Percentiles rank a stretch among this genome's conserved stretches.
Evolutionary conservation across 139 green algal genomes (phyloP).

Genomic region (Spirogloea muscicola): DNA sequence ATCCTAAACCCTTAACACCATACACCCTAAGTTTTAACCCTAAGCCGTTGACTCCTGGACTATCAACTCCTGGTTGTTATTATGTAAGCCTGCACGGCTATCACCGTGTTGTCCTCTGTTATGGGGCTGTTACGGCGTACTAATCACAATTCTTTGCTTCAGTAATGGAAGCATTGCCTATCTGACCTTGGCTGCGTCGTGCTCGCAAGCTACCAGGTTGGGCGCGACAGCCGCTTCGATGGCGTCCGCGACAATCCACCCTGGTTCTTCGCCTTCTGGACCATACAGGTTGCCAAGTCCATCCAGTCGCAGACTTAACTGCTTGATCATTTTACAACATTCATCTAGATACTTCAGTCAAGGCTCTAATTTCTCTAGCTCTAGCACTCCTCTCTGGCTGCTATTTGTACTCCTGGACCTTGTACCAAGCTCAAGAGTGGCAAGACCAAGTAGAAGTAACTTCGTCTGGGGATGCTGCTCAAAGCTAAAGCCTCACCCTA

Average conservation of each 20-base stretch:
- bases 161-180: not conserved
- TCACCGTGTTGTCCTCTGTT: not conserved
- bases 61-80: not conserved
- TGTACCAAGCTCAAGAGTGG: no score
- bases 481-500: no score
- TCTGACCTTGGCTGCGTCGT: not conserved
- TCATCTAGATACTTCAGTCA: no score
- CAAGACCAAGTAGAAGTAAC: no score
- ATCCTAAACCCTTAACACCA: not conserved
- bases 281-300: constrained; percentile 66
- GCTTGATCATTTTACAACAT: no score
- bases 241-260: constrained; percentile 61
- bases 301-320: no score
- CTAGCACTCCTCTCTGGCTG: no score
- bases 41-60: no score
- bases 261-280: constrained; percentile 62
- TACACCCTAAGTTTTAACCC: not conserved
- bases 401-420: no score
- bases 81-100: not conserved
- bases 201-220: constrained; percentile 44
- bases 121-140: not conserved
- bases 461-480: no score
- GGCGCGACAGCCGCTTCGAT: constrained; percentile 73
- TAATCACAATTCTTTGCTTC: not conserved
- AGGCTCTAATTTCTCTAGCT: no score